phyloP scores from a whole-genome alignment of 805 yeast genomes.

The Kodamaea kaohsiungensis region DNA sequence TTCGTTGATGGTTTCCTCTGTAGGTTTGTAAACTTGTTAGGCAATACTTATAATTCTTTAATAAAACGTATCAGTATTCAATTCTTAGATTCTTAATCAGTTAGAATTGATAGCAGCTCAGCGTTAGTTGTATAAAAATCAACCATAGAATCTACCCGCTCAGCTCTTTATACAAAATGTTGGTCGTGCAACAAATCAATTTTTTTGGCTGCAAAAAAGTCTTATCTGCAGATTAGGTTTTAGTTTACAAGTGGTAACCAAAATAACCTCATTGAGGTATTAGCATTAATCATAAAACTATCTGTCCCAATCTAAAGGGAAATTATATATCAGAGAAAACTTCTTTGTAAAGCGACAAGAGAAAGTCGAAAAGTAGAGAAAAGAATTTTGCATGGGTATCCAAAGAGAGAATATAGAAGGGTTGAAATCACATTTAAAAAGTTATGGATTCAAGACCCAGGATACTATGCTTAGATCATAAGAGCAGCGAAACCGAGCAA shows the following conservation, averaged over 20 bases:
- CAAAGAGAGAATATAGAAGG: not conserved
- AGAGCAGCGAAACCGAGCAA: conserved; percentile 11
- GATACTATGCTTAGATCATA: conserved; percentile 4
- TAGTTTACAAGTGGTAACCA: not conserved
- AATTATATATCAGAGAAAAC: not conserved
- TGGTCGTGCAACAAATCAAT: not conserved
- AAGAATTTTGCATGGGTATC: not conserved
- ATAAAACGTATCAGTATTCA: not conserved
- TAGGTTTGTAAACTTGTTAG: not conserved
- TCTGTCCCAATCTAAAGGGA: not conserved
- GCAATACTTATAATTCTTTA: too few species aligned
- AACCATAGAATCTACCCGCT: not conserved
- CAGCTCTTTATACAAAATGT: not conserved
- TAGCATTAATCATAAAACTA: not conserved
- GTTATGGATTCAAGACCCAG: not conserved
- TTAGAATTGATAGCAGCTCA: not conserved
- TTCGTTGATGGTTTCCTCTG: not conserved
- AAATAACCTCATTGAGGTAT: not conserved
- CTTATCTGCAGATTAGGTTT: not conserved
- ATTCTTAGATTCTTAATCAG: not conserved
- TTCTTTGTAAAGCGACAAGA: too few species aligned
- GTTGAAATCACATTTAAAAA: not conserved
- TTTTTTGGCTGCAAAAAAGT: not conserved
- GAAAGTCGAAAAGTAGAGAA: not conserved
- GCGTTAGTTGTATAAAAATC: not conserved